phyloP scores from a whole-genome alignment of 2,329 filamentous ascomycete genomes.

The Claviceps monticola region DNA sequence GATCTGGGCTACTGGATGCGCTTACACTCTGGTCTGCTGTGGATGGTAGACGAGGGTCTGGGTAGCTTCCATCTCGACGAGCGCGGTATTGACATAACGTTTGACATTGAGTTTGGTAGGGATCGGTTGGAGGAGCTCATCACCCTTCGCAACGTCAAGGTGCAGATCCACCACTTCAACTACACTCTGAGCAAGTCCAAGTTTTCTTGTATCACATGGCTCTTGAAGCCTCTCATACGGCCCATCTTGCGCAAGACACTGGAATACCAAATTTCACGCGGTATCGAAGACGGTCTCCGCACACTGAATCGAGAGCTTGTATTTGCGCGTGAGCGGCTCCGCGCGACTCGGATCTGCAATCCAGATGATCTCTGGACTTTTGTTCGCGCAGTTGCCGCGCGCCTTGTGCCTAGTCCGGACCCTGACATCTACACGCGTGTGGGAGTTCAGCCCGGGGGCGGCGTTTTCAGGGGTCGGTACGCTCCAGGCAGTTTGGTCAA shows the following conservation, averaged over 20 bases:
- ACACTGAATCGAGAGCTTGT: conserved; percentile 72
- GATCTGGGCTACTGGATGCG: conserved; percentile 86
- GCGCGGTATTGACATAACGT: conserved; percentile 70
- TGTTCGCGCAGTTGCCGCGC: conserved; percentile 64
- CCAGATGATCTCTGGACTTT: conserved; percentile 73
- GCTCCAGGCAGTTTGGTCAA: conserved; percentile 80
- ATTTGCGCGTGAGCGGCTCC: conserved; percentile 72
- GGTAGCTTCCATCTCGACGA: conserved; percentile 77
- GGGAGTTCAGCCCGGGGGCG: conserved; percentile 45
- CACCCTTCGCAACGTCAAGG: conserved; percentile 58
- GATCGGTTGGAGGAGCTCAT: conserved; percentile 71
- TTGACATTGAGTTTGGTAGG: conserved; percentile 73
- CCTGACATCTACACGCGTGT: conserved; percentile 63
- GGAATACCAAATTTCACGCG: conserved; percentile 61
- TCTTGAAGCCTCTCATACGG: conserved; percentile 71
- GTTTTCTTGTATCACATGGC: conserved; percentile 65
- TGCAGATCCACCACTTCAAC: conserved; percentile 74
- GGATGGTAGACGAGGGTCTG: conserved; percentile 69
- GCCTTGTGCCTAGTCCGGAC: conserved; percentile 57
- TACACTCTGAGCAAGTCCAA: conserved; percentile 64
- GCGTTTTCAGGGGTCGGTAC: conserved; percentile 71
- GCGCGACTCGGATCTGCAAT: conserved; percentile 69
- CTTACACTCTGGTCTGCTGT: conserved; percentile 60
- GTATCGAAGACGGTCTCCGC: conserved; percentile 56
- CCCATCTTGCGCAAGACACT: conserved; percentile 68